Evolutionary conservation across 2,329 filamentous ascomycete genomes (phyloP).

Genomic region (Emergomyces africanus): DNA sequence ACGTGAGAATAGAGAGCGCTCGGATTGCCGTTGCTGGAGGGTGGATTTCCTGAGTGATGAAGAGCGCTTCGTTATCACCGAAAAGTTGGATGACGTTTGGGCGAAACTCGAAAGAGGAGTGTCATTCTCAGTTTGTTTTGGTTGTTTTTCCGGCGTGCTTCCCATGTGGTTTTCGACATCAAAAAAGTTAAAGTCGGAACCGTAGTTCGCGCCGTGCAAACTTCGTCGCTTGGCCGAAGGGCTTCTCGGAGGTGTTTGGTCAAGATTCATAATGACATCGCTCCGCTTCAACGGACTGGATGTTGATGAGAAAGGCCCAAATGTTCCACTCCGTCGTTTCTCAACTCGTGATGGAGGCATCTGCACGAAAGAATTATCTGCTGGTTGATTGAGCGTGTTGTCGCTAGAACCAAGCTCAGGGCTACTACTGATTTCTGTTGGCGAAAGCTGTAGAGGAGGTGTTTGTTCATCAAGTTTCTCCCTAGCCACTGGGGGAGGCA

Average conservation of each 20-base stretch:
- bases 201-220: conserved; percentile 58
- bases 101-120: conserved; percentile 15
- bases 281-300: conserved; percentile 84
- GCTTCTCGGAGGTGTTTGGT: conserved; percentile 52
- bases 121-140: conserved; percentile 13
- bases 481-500: conserved; percentile 32
- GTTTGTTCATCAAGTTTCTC: conserved; percentile 8
- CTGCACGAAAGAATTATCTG: not conserved
- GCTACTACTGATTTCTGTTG: conserved; percentile 4
- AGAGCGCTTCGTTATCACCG: conserved; percentile 52
- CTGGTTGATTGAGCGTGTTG: conserved; percentile 19
- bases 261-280: conserved; percentile 79
- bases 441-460: not conserved
- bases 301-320: conserved; percentile 42
- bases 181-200: conserved; percentile 61
- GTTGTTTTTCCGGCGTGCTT: conserved; percentile 12
- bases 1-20: conserved; percentile 45
- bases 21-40: conserved; percentile 66
- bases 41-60: conserved; percentile 78
- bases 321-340: conserved; percentile 35
- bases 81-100: conserved; percentile 35
- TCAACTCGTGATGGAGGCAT: conserved; percentile 33
- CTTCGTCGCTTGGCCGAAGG: conserved; percentile 87
- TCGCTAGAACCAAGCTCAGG: conserved; percentile 9
- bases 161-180: conserved; percentile 35